phyloP scores from a whole-genome alignment of 2,329 filamentous ascomycete species.

The Penicillium sp. region DNA sequence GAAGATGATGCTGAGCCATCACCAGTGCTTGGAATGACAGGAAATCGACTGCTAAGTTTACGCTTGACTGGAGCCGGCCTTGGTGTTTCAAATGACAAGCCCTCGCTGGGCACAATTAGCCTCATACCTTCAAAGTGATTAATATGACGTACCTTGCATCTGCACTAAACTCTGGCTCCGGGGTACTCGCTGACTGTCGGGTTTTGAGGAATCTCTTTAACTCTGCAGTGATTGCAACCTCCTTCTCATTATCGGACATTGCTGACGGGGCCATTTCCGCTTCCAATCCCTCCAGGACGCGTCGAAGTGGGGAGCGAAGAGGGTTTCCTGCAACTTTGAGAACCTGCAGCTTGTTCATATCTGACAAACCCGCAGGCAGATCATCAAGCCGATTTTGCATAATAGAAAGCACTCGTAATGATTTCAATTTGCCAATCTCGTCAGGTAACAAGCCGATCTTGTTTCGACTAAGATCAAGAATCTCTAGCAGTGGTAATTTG shows the following conservation, averaged over 20 bases:
- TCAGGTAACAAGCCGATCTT: slow-evolving; percentile 75
- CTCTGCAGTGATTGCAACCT: slow-evolving; percentile 60
- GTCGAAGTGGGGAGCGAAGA: slow-evolving; percentile 73
- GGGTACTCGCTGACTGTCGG: slow-evolving; percentile 41
- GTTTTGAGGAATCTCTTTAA: slow-evolving; percentile 59
- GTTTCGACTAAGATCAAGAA: slow-evolving; percentile 88
- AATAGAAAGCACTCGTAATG: slow-evolving; percentile 84
- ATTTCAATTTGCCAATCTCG: slow-evolving; percentile 77
- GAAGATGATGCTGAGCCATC: slow-evolving; percentile 66
- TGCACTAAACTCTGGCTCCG: slow-evolving; percentile 48
- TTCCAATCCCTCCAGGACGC: slow-evolving; percentile 66
- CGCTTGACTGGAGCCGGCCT: slow-evolving; percentile 59
- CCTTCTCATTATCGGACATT: slow-evolving; percentile 60
- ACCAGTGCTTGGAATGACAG: slow-evolving; percentile 51
- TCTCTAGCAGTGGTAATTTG: slow-evolving; percentile 82
- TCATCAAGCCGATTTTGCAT: slow-evolving; percentile 85
- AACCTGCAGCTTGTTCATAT: slow-evolving; percentile 86
- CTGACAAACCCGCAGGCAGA: slow-evolving; percentile 78
- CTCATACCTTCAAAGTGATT: neutral
- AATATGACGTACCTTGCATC: slow-evolving; percentile 41
- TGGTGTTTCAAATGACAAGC: slow-evolving; percentile 68
- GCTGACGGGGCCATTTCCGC: slow-evolving; percentile 60
- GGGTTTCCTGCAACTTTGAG: slow-evolving; percentile 89
- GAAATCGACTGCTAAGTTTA: slow-evolving; percentile 57
- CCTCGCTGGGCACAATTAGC: slow-evolving; percentile 59